phyloP scores from a whole-genome alignment of 2,329 filamentous ascomycete species.

The Lecanicillium sp. region DNA sequence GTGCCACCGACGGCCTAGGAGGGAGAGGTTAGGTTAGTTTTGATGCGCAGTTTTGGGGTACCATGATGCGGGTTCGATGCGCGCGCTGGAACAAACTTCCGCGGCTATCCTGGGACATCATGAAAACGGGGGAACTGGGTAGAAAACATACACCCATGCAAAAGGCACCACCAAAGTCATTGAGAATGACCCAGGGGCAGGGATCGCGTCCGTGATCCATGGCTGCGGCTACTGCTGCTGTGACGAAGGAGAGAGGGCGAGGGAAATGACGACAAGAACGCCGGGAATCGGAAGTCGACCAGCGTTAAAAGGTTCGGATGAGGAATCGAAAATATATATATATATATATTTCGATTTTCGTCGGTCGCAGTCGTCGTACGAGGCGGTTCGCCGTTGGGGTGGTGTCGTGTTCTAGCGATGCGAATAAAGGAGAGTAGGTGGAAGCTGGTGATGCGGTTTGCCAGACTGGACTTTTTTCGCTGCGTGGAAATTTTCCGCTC shows the following conservation, averaged over 20 bases:
- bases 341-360: no score
- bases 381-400: not conserved
- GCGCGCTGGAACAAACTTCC: no score
- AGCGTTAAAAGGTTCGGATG: no score
- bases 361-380: not conserved
- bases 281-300: no score
- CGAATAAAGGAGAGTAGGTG: not conserved
- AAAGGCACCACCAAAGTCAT: conserved; percentile 96
- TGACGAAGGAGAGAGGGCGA: conserved; percentile 3
- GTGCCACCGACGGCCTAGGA: conserved; percentile 64
- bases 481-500: conserved; percentile 2
- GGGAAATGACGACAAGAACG: conserved; percentile 1
- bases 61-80: no score
- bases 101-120: no score
- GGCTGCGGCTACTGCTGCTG: conserved; percentile 47
- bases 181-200: conserved; percentile 92
- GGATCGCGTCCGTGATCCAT: conserved; percentile 98
- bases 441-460: not conserved
- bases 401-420: no score
- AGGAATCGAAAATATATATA: no score
- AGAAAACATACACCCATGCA: conserved; percentile 74
- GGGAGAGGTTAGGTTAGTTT: conserved; percentile 6
- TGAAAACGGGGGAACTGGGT: no score
- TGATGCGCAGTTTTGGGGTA: conserved; percentile 14
- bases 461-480: no score